phyloP scores from a whole-genome alignment of 1,139 yeast genomes.

The Williopsis jadinii region DNA sequence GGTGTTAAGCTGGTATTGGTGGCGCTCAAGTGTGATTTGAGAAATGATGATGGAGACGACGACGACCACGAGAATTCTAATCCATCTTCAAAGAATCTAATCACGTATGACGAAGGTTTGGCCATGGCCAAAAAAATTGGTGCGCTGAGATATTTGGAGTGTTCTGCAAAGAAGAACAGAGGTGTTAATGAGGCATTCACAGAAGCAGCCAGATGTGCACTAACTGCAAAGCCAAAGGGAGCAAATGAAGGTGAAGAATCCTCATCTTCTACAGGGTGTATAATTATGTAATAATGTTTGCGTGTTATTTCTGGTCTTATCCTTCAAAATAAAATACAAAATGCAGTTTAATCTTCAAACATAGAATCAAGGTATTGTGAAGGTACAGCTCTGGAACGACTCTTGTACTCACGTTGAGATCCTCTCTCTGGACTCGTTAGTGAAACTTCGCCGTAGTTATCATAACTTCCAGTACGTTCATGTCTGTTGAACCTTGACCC shows the following conservation, averaged over 20 bases:
- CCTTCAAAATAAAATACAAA: too few species aligned
- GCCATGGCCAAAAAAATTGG: slow-evolving; percentile 82
- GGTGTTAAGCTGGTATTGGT: slow-evolving; percentile 92
- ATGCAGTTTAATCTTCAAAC: slow-evolving; percentile 32
- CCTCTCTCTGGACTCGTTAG: slow-evolving; percentile 15
- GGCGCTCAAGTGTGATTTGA: slow-evolving; percentile 88
- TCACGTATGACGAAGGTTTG: slow-evolving; percentile 76
- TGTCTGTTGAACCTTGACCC: slow-evolving; percentile 7
- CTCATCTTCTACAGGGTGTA: slow-evolving; percentile 26
- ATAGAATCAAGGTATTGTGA: slow-evolving; percentile 52
- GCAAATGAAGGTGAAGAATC: slow-evolving; percentile 48
- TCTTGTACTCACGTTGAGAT: slow-evolving; percentile 10
- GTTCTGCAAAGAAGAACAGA: slow-evolving; percentile 88
- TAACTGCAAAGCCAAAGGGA: slow-evolving; percentile 83
- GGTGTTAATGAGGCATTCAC: slow-evolving; percentile 97
- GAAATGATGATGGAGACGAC: slow-evolving; percentile 42
- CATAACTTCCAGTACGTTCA: slow-evolving; percentile 10
- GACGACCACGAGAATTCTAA: slow-evolving; percentile 11
- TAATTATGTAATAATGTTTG: slow-evolving; percentile 27
- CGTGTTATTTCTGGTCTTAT: too few species aligned
- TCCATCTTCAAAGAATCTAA: slow-evolving; percentile 42
- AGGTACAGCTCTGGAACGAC: slow-evolving; percentile 34
- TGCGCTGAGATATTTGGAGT: slow-evolving; percentile 80
- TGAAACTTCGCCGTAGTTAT: slow-evolving; percentile 10
- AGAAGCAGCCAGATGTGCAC: slow-evolving; percentile 94